Evolutionary conservation across 1,284 basidiomycete species (phyloP).

Genomic region (Vanrija pseudolonga): DNA sequence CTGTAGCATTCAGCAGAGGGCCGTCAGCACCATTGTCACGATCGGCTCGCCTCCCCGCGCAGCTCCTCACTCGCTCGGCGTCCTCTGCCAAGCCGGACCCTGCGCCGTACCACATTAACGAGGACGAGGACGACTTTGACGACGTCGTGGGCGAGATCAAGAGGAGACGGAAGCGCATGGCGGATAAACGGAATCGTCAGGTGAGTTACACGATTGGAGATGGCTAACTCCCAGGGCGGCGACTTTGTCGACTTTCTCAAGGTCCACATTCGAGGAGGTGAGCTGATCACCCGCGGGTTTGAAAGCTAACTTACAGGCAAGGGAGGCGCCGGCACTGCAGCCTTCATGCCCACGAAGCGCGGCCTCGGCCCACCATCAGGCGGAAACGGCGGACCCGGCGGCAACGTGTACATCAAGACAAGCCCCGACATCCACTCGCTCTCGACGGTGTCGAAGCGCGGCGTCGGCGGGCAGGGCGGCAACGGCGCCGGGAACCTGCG

Average conservation of each 20-base stretch:
- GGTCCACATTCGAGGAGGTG: constrained; percentile 71
- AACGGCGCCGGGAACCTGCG: constrained; percentile 78
- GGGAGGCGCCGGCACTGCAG: constrained; percentile 77
- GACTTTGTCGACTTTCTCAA: constrained; percentile 75
- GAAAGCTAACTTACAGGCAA: constrained; percentile 55
- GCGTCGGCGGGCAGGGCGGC: constrained; percentile 64
- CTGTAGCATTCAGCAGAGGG: neutral
- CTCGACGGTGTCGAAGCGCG: constrained; percentile 63
- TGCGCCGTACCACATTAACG: constrained; percentile 7
- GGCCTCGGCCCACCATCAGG: constrained; percentile 81
- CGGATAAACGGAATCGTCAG: constrained; percentile 41
- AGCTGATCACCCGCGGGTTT: constrained; percentile 5
- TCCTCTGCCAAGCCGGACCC: neutral
- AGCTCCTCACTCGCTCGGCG: too few species aligned
- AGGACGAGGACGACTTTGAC: constrained; percentile 24
- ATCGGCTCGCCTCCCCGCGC: too few species aligned
- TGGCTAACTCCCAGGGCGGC: constrained; percentile 59
- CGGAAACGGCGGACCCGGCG: constrained; percentile 82
- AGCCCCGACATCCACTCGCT: constrained; percentile 72
- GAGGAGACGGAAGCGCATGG: constrained; percentile 38
- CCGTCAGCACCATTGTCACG: neutral
- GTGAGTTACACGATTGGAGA: constrained; percentile 15
- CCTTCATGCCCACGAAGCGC: constrained; percentile 69
- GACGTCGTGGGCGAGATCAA: constrained; percentile 35
- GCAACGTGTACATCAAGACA: constrained; percentile 76